Evolutionary conservation across 345 rosid genomes (phyloP).

Genomic region (Bruguiera sexangula): DNA sequence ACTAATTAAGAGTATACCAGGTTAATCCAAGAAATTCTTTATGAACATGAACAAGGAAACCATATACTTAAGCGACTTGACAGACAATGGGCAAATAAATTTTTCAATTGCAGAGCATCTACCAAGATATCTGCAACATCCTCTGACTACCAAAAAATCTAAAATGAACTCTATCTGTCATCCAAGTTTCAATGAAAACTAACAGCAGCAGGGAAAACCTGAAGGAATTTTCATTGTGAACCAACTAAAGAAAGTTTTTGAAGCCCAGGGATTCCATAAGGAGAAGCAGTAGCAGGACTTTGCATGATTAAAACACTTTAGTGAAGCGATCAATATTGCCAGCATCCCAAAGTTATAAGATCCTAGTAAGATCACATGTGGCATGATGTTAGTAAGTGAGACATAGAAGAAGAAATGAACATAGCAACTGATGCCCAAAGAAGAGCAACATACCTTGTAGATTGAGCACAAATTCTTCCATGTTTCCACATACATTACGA

Average conservation of each 20-base stretch:
- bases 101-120: neutral
- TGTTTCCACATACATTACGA: conserved; percentile 65
- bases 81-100: neutral
- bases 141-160: neutral
- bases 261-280: conserved; percentile 74
- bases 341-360: conserved; percentile 59
- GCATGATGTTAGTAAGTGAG: conserved; percentile 22
- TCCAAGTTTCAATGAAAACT: conserved; percentile 7
- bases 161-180: neutral
- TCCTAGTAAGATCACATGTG: conserved; percentile 68
- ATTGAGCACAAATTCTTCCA: conserved; percentile 66
- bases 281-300: conserved; percentile 64
- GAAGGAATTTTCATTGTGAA: conserved; percentile 75
- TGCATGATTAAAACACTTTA: conserved; percentile 52
- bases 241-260: conserved; percentile 80
- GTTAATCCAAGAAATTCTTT: neutral
- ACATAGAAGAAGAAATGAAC: conserved; percentile 16
- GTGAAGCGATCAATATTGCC: conserved; percentile 68
- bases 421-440: conserved; percentile 14
- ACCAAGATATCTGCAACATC: neutral
- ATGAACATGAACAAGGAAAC: no score
- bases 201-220: conserved; percentile 38
- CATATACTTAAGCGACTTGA: neutral
- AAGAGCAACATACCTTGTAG: conserved; percentile 57
- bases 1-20: neutral